Percentiles rank a stretch among this genome's conserved stretches.
These are phyloP conservation scores for Taiwanofungus camphoratus DNA, from an alignment of 1,284 basidiomycete species.

Conservation along the genomic window DNA sequence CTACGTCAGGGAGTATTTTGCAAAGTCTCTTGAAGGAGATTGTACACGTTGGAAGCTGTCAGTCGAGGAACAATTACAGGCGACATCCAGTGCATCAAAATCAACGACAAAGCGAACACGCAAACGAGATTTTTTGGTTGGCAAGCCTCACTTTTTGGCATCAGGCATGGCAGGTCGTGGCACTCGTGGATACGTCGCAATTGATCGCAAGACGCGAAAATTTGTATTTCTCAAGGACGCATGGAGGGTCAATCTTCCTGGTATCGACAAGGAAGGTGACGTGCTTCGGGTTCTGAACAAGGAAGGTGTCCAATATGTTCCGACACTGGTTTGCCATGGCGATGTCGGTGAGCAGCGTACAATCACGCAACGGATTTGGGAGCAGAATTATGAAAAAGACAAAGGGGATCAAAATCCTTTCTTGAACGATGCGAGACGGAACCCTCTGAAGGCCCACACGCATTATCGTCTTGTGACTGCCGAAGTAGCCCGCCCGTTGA, in stretches of 20 bases:
- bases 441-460: not conserved
- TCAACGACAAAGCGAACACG: not conserved
- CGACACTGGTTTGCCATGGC: not conserved
- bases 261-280: not conserved
- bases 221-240: not conserved
- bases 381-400: too few species aligned
- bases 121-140: not conserved
- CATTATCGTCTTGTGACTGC: not conserved
- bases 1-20: not conserved
- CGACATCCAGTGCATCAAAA: not conserved
- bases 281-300: not conserved
- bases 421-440: too few species aligned
- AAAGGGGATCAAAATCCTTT: too few species aligned
- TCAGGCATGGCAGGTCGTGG: not conserved
- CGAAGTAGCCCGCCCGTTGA: not conserved
- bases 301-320: not conserved
- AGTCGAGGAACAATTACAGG: too few species aligned
- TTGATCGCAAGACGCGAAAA: not conserved
- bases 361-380: not conserved
- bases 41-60: not conserved
- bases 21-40: too few species aligned
- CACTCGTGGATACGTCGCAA: not conserved
- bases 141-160: not conserved
- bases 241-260: not conserved
- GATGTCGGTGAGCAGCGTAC: not conserved